Conservation (phyloP, 352 stramenopile genomes). For the Blastocystis sp. region DNA sequence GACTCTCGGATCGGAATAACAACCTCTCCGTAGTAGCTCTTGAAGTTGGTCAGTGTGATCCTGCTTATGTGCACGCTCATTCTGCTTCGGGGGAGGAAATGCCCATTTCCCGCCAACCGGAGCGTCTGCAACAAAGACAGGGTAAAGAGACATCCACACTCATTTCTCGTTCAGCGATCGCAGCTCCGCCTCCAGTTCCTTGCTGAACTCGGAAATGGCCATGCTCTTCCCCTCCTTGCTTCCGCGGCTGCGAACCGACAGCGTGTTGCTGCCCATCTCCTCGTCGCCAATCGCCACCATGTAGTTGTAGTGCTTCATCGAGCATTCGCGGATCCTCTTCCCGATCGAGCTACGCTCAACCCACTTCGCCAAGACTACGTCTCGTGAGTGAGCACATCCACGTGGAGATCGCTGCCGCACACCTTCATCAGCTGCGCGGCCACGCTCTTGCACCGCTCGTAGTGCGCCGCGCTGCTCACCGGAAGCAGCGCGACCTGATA, state of each 20-base stretch:
- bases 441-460: conserved; percentile 28
- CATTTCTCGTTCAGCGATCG: not conserved
- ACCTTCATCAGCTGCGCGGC: conserved; percentile 16
- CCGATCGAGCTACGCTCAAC: conserved; percentile 89
- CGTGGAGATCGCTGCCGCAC: conserved; percentile 12
- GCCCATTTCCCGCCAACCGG: conserved; percentile 22
- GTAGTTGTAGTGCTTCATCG: conserved; percentile 96
- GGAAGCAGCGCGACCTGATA: conserved; percentile 55
- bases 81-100: not conserved
- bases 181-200: not conserved
- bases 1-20: conserved; percentile 6
- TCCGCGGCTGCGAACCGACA: conserved; percentile 88
- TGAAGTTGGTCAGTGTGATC: conserved; percentile 56
- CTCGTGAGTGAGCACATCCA: conserved; percentile 75
- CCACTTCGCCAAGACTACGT: conserved; percentile 90
- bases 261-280: conserved; percentile 82
- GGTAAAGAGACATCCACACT: not conserved
- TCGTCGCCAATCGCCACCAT: conserved; percentile 90
- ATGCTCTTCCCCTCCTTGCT: conserved; percentile 87
- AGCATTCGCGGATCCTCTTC: conserved; percentile 94
- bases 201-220: conserved; percentile 86
- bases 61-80: conserved; percentile 36
- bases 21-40: conserved; percentile 65
- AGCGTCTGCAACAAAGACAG: not conserved
- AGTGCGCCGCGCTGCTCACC: not conserved